A percentile compares a stretch with the other conserved stretches of the same genome.
Evolutionary conservation across 331 rosid genomes (phyloP).

Genomic region (Phaseolus coccineus): DNA sequence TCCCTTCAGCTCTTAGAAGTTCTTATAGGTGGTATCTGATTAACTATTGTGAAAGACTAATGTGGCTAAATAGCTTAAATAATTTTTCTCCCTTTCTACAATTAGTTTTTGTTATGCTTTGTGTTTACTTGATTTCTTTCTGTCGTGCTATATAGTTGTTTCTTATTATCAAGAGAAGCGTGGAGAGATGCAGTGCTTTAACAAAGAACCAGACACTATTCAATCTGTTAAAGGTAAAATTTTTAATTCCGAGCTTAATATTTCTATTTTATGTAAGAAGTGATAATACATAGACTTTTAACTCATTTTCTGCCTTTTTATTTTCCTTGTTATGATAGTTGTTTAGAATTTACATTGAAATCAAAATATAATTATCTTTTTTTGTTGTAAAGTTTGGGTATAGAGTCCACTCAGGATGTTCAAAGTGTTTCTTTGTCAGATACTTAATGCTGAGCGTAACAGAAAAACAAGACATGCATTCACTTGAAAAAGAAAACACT

Average conservation of each 20-base stretch:
- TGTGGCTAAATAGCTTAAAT: conserved; percentile 22
- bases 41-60: conserved; percentile 21
- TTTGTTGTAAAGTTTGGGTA: no score
- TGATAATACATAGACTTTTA: conserved; percentile 29
- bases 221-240: conserved; percentile 88
- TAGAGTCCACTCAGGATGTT: no score
- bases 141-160: conserved; percentile 72
- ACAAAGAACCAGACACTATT: conserved; percentile 96
- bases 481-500: neutral
- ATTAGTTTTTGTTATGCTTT: conserved; percentile 22
- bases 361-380: neutral
- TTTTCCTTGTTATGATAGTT: conserved; percentile 6
- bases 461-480: neutral
- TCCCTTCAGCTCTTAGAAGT: conserved; percentile 22
- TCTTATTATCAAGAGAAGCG: conserved; percentile 97
- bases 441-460: neutral
- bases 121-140: conserved; percentile 42
- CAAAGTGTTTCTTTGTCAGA: neutral
- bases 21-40: conserved; percentile 15
- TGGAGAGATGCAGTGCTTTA: conserved; percentile 96
- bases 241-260: conserved; percentile 26
- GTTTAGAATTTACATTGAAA: conserved; percentile 4
- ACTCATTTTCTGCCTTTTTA: neutral
- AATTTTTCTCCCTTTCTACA: neutral
- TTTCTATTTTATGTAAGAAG: conserved; percentile 22